These are phyloP conservation scores for Pugionium dolabratum DNA, from an alignment of 345 rosid species.

Conservation along the genomic window DNA sequence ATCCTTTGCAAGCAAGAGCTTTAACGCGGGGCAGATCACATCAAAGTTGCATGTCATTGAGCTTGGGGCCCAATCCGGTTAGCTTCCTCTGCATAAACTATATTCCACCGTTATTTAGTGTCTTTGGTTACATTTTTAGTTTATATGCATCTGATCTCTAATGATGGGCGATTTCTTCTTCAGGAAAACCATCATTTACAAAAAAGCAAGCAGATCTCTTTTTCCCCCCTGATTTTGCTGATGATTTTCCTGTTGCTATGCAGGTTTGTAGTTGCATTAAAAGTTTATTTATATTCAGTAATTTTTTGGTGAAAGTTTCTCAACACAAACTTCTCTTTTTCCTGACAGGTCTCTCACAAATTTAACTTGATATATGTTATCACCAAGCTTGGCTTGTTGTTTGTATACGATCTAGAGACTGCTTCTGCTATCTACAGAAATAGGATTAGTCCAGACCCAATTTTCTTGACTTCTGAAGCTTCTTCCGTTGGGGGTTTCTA, in stretches of 20 bases:
- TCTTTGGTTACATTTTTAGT: neutral
- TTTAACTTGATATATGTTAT: conserved; percentile 88
- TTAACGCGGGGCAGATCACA: conserved; percentile 87
- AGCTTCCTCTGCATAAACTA: conserved; percentile 10
- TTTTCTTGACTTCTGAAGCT: conserved; percentile 97
- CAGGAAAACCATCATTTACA: conserved; percentile 93
- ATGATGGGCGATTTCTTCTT: conserved; percentile 8
- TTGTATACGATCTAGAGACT: conserved; percentile 97
- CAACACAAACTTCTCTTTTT: conserved; percentile 21
- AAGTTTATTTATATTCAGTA: conserved; percentile 2
- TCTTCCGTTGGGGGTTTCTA: conserved; percentile 89
- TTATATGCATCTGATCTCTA: conserved; percentile 10
- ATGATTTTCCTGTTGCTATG: conserved; percentile 99
- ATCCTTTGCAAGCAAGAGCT: conserved; percentile 83
- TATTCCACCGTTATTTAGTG: neutral
- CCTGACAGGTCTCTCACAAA: conserved; percentile 88
- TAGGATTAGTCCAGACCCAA: conserved; percentile 97
- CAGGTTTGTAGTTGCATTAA: conserved; percentile 57
- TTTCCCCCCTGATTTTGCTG: conserved; percentile 98
- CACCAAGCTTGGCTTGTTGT: conserved; percentile 95
- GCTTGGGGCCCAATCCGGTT: conserved; percentile 98
- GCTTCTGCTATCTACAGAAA: conserved; percentile 97
- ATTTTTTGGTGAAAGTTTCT: conserved; percentile 8
- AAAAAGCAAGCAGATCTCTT: conserved; percentile 99
- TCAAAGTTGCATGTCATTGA: conserved; percentile 96